Conservation (phyloP, 169 alveolate genomes). For the Plasmodium chabaudi region DNA sequence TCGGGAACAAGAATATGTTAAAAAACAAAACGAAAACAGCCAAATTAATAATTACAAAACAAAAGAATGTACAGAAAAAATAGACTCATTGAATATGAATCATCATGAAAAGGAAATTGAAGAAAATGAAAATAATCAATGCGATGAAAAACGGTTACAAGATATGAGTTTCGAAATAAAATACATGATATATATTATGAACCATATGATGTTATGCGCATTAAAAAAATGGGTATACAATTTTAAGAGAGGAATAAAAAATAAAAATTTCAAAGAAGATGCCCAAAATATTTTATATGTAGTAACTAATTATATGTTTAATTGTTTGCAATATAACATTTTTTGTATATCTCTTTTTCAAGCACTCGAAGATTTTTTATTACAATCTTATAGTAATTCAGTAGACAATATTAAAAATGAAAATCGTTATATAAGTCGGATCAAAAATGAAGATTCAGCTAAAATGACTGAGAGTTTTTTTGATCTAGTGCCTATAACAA, state of each 20-base stretch:
- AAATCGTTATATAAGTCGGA: too few species aligned
- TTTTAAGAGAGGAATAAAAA: slow-evolving; percentile 11
- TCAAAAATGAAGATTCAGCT: too few species aligned
- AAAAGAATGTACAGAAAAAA: neutral
- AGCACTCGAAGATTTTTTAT: slow-evolving; percentile 5
- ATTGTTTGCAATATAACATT: slow-evolving; percentile 18
- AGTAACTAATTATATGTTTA: slow-evolving; percentile 47
- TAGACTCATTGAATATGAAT: too few species aligned
- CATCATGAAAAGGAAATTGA: neutral
- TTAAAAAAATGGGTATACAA: slow-evolving; percentile 24
- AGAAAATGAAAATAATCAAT: neutral
- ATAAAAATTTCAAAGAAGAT: neutral
- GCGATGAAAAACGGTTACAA: neutral
- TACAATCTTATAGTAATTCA: neutral
- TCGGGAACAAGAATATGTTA: neutral
- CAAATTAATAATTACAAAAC: neutral
- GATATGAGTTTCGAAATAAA: slow-evolving; percentile 10
- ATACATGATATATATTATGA: slow-evolving; percentile 20
- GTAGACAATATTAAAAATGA: neutral
- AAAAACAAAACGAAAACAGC: neutral
- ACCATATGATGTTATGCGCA: neutral
- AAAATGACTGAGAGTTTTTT: neutral
- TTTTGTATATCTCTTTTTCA: slow-evolving; percentile 42
- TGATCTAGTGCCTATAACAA: slow-evolving; percentile 2
- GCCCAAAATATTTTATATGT: slow-evolving; percentile 5